Evolutionary conservation across 2,329 filamentous ascomycete genomes (phyloP).

Genomic region (Sclerotinia spermophila): DNA sequence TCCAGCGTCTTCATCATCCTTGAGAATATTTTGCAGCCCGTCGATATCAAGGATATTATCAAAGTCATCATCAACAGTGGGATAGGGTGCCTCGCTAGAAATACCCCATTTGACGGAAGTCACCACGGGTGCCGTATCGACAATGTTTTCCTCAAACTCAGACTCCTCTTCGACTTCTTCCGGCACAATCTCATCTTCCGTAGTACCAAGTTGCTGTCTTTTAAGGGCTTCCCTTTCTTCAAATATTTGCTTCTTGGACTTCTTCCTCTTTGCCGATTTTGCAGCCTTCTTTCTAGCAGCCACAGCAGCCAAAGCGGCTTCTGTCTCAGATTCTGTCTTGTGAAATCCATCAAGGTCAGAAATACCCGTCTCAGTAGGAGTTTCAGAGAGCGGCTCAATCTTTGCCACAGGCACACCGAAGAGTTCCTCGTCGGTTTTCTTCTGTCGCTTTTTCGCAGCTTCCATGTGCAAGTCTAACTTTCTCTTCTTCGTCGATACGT

Average conservation of each 20-base stretch:
- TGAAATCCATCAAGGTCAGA: conserved; percentile 49
- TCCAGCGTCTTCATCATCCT: conserved; percentile 64
- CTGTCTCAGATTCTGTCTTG: conserved; percentile 49
- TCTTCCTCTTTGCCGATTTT: conserved; percentile 61
- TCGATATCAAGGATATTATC: conserved; percentile 64
- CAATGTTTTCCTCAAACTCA: conserved; percentile 37
- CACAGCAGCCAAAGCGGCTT: conserved; percentile 39
- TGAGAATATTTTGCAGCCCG: conserved; percentile 65
- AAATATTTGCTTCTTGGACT: conserved; percentile 72
- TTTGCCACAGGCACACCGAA: conserved; percentile 61
- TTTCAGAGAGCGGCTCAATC: conserved; percentile 45
- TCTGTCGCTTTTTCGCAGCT: conserved; percentile 71
- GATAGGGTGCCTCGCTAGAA: conserved; percentile 53
- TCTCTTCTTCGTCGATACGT: conserved; percentile 59
- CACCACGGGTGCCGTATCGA: conserved; percentile 40
- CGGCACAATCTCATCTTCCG: conserved; percentile 45
- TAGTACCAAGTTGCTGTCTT: conserved; percentile 46
- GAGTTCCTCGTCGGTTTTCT: conserved; percentile 75
- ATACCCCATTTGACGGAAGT: conserved; percentile 56
- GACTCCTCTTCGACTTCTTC: conserved; percentile 33
- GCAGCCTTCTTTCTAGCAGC: conserved; percentile 55
- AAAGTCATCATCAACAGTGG: conserved; percentile 64
- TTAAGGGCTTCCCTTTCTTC: conserved; percentile 63
- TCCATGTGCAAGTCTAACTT: conserved; percentile 70
- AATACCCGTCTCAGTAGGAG: conserved; percentile 43